Conservation (phyloP, 345 rosid species). For the Populus tremula region DNA sequence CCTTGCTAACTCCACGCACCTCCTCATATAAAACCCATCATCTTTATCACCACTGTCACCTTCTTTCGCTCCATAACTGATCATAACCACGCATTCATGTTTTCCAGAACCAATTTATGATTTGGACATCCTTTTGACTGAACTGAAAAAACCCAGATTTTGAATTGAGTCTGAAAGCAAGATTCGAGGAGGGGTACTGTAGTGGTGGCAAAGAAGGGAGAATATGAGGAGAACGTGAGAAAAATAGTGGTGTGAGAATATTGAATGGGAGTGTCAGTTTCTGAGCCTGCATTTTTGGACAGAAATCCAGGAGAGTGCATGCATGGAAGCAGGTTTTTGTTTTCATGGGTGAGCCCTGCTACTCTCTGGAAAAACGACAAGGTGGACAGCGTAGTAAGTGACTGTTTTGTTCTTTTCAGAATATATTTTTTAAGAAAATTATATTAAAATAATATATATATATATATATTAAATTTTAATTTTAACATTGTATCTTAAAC, state of each 20-base stretch:
- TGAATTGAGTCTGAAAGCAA: neutral
- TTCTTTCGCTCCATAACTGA: neutral
- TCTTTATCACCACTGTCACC: slow-evolving; percentile 2
- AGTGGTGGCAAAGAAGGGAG: slow-evolving; percentile 1
- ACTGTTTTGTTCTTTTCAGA: no score
- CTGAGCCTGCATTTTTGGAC: slow-evolving; percentile 24
- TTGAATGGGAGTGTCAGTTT: slow-evolving; percentile 8
- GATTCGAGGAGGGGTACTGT: slow-evolving; percentile 1
- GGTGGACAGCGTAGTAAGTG: no score
- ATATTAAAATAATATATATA: no score
- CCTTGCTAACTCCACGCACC: slow-evolving; percentile 73
- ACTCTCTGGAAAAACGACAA: no score
- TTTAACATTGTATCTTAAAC: no score
- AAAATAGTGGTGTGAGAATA: neutral
- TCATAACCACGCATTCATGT: neutral
- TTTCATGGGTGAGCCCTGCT: no score
- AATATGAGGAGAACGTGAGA: slow-evolving; percentile 2
- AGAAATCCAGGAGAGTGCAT: neutral
- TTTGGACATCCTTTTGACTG: slow-evolving; percentile 21
- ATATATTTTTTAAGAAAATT: no score
- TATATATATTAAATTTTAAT: no score
- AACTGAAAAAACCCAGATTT: slow-evolving; percentile 21
- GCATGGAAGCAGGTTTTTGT: neutral
- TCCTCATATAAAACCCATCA: slow-evolving; percentile 71
- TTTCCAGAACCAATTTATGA: slow-evolving; percentile 12